Evolutionary conservation across 129 eudicot genomes (phyloP).

Genomic region (Flaveria robusta): DNA sequence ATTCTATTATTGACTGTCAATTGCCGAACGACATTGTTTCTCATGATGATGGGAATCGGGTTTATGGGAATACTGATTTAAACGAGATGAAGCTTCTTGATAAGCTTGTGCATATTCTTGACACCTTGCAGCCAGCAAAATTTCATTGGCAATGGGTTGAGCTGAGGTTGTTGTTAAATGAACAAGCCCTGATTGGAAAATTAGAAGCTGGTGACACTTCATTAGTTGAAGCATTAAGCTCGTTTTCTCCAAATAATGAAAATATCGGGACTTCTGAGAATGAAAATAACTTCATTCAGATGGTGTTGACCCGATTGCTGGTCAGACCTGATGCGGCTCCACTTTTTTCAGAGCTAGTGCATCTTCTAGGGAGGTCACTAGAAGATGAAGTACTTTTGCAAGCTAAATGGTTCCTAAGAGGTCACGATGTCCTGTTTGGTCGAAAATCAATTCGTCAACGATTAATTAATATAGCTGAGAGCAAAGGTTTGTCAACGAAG

Average conservation of each 20-base stretch:
- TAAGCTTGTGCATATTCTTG: conserved; percentile 73
- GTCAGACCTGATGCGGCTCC: conserved; percentile 98
- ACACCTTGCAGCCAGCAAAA: conserved; percentile 86
- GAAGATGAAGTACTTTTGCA: conserved; percentile 81
- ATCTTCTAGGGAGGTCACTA: conserved; percentile 81
- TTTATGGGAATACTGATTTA: conserved; percentile 51
- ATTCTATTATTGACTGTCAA: conserved; percentile 77
- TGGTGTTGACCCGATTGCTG: conserved; percentile 81
- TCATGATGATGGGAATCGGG: conserved; percentile 58
- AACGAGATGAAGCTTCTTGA: conserved; percentile 58
- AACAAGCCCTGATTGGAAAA: conserved; percentile 75
- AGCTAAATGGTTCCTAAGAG: conserved; percentile 88
- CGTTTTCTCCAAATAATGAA: conserved; percentile 64
- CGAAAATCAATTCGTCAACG: conserved; percentile 82
- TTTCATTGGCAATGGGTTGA: conserved; percentile 99
- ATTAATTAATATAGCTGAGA: conserved; percentile 66
- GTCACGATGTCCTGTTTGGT: conserved; percentile 83
- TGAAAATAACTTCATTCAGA: conserved; percentile 74
- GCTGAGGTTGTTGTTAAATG: conserved; percentile 75
- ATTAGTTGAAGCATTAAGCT: conserved; percentile 63
- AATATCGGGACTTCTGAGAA: conserved; percentile 64
- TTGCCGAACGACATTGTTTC: conserved; percentile 45
- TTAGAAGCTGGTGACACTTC: conserved; percentile 65
- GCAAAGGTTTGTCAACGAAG: conserved; percentile 71
- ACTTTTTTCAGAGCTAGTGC: conserved; percentile 82